Evolutionary conservation across 1,284 basidiomycete species (phyloP), one percentile per base, ranked within the genome.

Genomic region (Pseudozyma hubeiensis): DNA sequence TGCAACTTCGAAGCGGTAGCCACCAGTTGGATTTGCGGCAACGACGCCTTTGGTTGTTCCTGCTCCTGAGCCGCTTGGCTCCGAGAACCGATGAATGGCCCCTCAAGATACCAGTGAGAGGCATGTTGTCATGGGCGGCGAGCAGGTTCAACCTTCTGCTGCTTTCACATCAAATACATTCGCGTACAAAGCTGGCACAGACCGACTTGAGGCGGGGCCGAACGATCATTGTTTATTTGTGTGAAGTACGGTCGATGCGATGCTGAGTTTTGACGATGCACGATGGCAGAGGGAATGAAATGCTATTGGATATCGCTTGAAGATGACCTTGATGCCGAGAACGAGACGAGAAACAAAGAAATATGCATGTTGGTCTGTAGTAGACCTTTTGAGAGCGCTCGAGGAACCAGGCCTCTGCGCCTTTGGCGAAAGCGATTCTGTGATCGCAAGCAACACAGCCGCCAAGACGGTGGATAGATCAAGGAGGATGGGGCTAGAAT

Each of bases 341-440:
- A 52, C 33, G 45, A 47, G 40, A 53, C 30, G 11, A 11, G 11
- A 17, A 16, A 6, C 7, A 9, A 13, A 37, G 5, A 19, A 33
- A 43, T 13, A 54, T 54, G 55, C 50, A 49, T 39, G 13, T 50
- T 50, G 57, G 47, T 51, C 35, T 54, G 30, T 49, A 29, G 5
- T 17, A 11, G 62, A 52, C 63, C 63, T 55, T 65, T 53, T 65
- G 47, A 29, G 37, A 29, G 31, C 48, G 52, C 17, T 13, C 40
- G 45, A 39, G 34, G 19, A 44, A 4, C 30, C 7, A 16, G 16
- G 29, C 37, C 45, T 48, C 45, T 35, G 14, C 24, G 44, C 53
- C 44, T 44, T 29, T 7, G 40, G 10, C 16, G 40, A n/a, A n/a
- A 41, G n/a, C 7, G 19, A 10, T 8, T 37, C 35, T 2, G 5